Conservation (phyloP, 2,329 filamentous ascomycete species). For the Stenocarpella maydis region DNA sequence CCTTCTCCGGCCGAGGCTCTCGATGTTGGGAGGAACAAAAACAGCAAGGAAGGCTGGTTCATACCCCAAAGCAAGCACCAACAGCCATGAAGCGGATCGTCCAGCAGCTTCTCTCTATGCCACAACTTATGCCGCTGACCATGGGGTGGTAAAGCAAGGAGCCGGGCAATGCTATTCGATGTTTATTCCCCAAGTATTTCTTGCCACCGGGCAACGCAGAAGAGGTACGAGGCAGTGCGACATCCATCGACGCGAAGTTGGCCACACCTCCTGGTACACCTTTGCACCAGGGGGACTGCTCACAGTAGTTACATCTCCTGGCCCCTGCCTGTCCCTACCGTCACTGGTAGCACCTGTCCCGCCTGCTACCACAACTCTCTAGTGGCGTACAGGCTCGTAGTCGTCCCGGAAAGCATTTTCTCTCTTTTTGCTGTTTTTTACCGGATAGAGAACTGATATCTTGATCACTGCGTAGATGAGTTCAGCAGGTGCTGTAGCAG, state of each 20-base stretch:
- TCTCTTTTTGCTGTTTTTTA: neutral
- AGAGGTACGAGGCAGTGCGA: no score
- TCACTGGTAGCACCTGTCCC: neutral
- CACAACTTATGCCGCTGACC: no score
- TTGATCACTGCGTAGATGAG: neutral
- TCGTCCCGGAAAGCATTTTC: neutral
- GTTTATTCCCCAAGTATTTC: neutral
- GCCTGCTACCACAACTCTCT: neutral
- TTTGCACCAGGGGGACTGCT: neutral
- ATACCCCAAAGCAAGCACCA: neutral
- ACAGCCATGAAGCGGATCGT: neutral
- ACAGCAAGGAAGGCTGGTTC: neutral
- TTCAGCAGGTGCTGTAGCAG: neutral
- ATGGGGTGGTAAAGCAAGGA: neutral
- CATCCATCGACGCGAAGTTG: neutral
- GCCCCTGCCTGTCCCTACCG: neutral
- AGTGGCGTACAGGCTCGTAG: neutral
- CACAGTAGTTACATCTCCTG: neutral
- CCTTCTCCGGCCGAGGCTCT: neutral
- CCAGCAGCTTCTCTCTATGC: neutral
- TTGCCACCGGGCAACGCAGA: no score
- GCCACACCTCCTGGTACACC: neutral
- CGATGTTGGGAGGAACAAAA: neutral
- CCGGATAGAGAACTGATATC: neutral
- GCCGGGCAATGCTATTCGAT: neutral